phyloP scores from a whole-genome alignment of 2,329 filamentous ascomycete species.

The Xylariaceae sp. region DNA sequence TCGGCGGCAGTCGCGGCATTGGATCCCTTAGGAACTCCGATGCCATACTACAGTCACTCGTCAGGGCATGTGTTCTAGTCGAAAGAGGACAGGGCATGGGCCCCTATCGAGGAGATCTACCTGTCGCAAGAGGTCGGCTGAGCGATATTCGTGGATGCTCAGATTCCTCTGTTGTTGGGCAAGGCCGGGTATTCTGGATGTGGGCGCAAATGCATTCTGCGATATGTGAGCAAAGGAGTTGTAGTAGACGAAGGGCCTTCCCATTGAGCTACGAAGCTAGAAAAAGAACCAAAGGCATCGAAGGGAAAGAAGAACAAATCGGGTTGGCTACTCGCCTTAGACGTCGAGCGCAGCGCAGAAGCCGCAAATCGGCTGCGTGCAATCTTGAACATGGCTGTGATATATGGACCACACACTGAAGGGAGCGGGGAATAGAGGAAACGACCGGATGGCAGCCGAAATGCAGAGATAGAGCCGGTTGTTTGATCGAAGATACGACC shows the following conservation, averaged over 20 bases:
- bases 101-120: constrained; percentile 37
- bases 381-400: constrained; percentile 70
- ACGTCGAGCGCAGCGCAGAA: constrained; percentile 65
- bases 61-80: constrained; percentile 22
- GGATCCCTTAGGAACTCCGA: constrained; percentile 84
- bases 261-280: neutral
- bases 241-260: constrained; percentile 3
- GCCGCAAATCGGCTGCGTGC: constrained; percentile 75
- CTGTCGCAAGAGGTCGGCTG: constrained; percentile 79
- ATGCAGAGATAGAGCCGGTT: constrained; percentile 3
- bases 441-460: constrained; percentile 2
- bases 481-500: constrained; percentile 1
- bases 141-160: constrained; percentile 98
- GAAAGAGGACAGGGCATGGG: constrained; percentile 2
- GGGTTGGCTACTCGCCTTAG: constrained; percentile 53
- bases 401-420: constrained; percentile 29
- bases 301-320: neutral
- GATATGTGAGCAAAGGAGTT: neutral
- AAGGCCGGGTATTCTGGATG: constrained; percentile 56
- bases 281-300: neutral
- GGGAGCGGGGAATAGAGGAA: constrained; percentile 1
- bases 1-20: constrained; percentile 79
- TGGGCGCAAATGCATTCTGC: constrained; percentile 39
- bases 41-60: constrained; percentile 64
- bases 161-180: constrained; percentile 80